These are phyloP conservation scores for Posidonia oceanica DNA, from an alignment of 116 monocot genomes.

Conservation along the genomic window DNA sequence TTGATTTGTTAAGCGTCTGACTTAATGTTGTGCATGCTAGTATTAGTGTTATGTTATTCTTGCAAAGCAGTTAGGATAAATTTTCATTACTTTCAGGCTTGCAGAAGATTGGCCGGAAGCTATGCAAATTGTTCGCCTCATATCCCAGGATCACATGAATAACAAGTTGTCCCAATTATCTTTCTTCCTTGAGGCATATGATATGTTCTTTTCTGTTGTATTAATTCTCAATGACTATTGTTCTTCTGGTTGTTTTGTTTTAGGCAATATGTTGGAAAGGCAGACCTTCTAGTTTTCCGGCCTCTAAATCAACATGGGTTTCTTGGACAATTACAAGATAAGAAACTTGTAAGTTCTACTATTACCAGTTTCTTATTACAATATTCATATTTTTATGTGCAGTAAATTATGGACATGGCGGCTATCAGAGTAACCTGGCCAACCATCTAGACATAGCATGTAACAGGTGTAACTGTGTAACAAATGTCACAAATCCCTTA, in stretches of 20 bases:
- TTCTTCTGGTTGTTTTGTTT: constrained; percentile 1
- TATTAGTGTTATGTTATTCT: neutral
- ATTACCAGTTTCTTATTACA: neutral
- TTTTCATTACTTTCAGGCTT: constrained; percentile 33
- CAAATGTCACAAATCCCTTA: too few species aligned
- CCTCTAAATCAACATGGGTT: constrained; percentile 95
- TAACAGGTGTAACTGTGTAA: too few species aligned
- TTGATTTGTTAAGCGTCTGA: too few species aligned
- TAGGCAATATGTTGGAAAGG: constrained; percentile 93
- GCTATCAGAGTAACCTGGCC: too few species aligned
- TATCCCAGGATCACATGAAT: constrained; percentile 98
- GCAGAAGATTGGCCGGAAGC: constrained; percentile 86
- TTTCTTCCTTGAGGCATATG: constrained; percentile 4
- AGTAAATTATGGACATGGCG: too few species aligned
- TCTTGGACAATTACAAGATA: constrained; percentile 91
- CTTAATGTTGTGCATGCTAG: too few species aligned
- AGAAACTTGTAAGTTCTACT: constrained; percentile 71
- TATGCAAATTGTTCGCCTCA: constrained; percentile 95
- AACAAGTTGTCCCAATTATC: constrained; percentile 46
- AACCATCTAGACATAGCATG: too few species aligned
- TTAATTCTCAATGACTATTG: neutral
- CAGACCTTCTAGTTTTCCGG: constrained; percentile 85
- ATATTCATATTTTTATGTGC: too few species aligned
- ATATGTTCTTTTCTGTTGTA: neutral
- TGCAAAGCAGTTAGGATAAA: neutral